These are phyloP conservation scores for Rutstroemia sp. DNA, from an alignment of 2,329 filamentous ascomycete species.

Conservation along the genomic window DNA sequence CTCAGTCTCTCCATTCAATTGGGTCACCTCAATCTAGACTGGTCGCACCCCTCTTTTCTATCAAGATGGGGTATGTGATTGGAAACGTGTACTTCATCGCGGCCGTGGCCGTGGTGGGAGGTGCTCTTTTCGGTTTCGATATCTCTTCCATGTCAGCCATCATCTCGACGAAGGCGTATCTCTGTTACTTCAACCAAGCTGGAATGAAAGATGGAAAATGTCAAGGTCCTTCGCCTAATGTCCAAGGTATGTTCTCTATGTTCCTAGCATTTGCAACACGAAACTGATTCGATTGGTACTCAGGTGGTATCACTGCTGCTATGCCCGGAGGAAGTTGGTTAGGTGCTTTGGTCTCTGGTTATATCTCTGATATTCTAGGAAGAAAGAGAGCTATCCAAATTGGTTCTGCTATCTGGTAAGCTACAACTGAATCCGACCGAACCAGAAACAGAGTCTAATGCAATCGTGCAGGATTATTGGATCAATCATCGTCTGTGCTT, in stretches of 20 bases:
- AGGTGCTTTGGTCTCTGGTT: slow-evolving; percentile 53
- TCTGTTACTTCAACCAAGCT: slow-evolving; percentile 42
- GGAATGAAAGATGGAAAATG: slow-evolving; percentile 35
- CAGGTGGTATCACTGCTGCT: slow-evolving; percentile 60
- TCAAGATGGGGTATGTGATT: slow-evolving; percentile 17
- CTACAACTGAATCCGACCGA: neutral
- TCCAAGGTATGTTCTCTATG: slow-evolving; percentile 30
- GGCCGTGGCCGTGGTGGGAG: slow-evolving; percentile 28
- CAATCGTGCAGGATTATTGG: slow-evolving; percentile 48
- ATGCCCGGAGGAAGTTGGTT: slow-evolving; percentile 67
- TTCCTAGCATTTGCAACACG: slow-evolving; percentile 31
- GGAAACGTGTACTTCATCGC: slow-evolving; percentile 28
- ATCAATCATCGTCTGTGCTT: slow-evolving; percentile 50
- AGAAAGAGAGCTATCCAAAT: slow-evolving; percentile 42
- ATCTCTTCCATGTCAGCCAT: slow-evolving; percentile 52
- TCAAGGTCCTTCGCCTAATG: slow-evolving; percentile 40
- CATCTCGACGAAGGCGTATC: slow-evolving; percentile 42
- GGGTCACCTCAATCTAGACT: too few relatives aligned
- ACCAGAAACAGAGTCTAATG: neutral
- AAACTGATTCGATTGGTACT: slow-evolving; percentile 32
- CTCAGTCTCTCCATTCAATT: too few relatives aligned
- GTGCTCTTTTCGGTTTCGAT: slow-evolving; percentile 38
- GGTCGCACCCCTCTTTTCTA: neutral
- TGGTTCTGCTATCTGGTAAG: slow-evolving; percentile 38
- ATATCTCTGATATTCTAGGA: slow-evolving; percentile 48